These are phyloP conservation scores for Candida qinlingensis DNA, from an alignment of 805 yeast species.

Conservation along the genomic window DNA sequence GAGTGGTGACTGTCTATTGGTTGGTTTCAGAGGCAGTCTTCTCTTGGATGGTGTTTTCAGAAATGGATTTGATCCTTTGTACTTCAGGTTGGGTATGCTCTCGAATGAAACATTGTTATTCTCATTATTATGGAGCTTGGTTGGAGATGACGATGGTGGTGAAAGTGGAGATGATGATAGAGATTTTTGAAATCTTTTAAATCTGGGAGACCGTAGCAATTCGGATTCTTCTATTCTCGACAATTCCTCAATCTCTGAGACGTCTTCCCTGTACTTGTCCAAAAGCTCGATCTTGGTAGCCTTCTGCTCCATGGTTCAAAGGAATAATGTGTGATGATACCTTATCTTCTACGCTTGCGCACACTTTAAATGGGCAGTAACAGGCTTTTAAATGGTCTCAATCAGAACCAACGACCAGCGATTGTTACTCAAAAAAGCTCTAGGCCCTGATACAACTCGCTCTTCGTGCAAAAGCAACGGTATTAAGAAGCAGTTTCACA, in stretches of 20 bases:
- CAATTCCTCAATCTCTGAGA: slow-evolving; percentile 17
- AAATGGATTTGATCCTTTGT: slow-evolving; percentile 9
- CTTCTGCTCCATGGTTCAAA: slow-evolving; percentile 12
- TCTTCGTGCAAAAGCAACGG: too few relatives aligned
- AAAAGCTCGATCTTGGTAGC: slow-evolving; percentile 17
- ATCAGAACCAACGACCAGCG: too few relatives aligned
- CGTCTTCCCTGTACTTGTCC: slow-evolving; percentile 23
- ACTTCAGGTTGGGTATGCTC: slow-evolving; percentile 20
- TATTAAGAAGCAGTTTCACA: too few relatives aligned
- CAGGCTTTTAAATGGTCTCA: too few relatives aligned
- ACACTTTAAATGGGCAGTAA: too few relatives aligned
- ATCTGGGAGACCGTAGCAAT: slow-evolving; percentile 23
- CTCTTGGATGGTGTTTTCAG: slow-evolving; percentile 22
- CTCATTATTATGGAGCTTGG: slow-evolving; percentile 9
- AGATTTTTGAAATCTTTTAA: slow-evolving; percentile 22
- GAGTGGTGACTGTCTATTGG: slow-evolving; percentile 8
- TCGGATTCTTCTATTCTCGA: slow-evolving; percentile 23
- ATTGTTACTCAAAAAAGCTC: too few relatives aligned
- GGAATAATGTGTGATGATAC: not conserved
- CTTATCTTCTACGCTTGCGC: too few relatives aligned
- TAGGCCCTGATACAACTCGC: too few relatives aligned
- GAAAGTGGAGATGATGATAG: slow-evolving; percentile 18
- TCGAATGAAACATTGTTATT: slow-evolving; percentile 12
- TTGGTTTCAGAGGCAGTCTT: slow-evolving; percentile 12
- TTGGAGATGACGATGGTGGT: slow-evolving; percentile 10